Conservation (phyloP, 73 alveolate species). For the Effrenium voratum region DNA sequence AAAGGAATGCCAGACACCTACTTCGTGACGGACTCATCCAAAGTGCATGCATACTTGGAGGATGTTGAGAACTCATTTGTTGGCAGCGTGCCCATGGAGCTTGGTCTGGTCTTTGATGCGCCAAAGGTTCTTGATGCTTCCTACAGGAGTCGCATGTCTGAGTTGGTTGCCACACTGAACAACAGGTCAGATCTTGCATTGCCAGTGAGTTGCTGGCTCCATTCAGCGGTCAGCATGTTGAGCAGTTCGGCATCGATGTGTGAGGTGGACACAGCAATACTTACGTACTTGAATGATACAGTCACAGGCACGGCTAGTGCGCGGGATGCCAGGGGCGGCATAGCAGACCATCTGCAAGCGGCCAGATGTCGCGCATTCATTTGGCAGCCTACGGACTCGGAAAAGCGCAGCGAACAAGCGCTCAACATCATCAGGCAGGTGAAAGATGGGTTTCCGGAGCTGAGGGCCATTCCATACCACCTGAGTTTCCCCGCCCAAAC, state of each 20-base stretch:
- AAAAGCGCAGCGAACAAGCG: slow-evolving; percentile 14
- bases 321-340: slow-evolving; percentile 12
- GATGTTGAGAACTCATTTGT: not conserved
- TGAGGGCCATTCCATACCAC: slow-evolving; percentile 20
- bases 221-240: not conserved
- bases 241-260: slow-evolving; percentile 22
- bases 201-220: slow-evolving; percentile 25
- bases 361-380: not conserved
- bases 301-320: not conserved
- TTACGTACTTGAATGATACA: not conserved
- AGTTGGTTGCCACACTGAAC: not conserved
- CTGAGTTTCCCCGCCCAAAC: slow-evolving; percentile 8
- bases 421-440: slow-evolving; percentile 16
- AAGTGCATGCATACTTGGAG: slow-evolving; percentile 29
- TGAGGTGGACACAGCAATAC: slow-evolving; percentile 19
- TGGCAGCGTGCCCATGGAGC: slow-evolving; percentile 36
- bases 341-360: slow-evolving; percentile 13
- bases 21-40: slow-evolving; percentile 28
- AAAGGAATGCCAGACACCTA: slow-evolving; percentile 18
- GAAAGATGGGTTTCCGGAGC: not conserved
- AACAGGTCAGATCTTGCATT: slow-evolving; percentile 10
- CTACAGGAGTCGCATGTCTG: slow-evolving; percentile 16
- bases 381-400: slow-evolving; percentile 24
- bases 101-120: not conserved
- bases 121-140: not conserved